Conservation (phyloP, 371 early-diverging fungal species). For the Haplosporangium sp. region DNA sequence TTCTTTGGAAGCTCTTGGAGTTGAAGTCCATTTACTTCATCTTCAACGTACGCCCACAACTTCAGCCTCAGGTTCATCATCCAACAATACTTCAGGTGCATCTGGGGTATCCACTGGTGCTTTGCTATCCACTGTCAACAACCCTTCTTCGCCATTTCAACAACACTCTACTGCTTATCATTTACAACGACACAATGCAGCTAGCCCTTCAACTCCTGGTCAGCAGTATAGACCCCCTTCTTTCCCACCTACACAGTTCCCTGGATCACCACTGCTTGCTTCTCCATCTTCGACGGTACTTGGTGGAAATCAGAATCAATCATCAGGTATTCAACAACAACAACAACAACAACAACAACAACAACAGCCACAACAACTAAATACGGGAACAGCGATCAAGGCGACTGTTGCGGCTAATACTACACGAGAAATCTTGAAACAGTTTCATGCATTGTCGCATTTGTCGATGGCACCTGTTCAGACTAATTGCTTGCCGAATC, state of each 20-base stretch:
- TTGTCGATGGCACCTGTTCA: constrained; percentile 64
- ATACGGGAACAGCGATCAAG: constrained; percentile 9
- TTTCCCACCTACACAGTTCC: constrained; percentile 7
- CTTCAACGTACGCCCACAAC: constrained; percentile 23
- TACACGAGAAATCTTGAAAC: constrained; percentile 68
- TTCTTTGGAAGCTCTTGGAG: constrained; percentile 57
- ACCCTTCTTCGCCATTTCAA: constrained; percentile 7
- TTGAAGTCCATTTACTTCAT: constrained; percentile 60
- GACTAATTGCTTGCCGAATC: constrained; percentile 66
- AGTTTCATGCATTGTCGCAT: constrained; percentile 67
- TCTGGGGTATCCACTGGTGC: background rate
- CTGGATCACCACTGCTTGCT: constrained; percentile 18
- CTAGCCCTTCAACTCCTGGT: constrained; percentile 11
- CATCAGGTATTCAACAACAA: background rate
- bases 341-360: constrained; percentile 5
- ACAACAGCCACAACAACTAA: constrained; percentile 6
- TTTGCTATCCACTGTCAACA: background rate
- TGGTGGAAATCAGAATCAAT: constrained; percentile 1
- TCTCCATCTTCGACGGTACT: constrained; percentile 14
- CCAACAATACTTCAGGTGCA: background rate
- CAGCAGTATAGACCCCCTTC: constrained; percentile 14
- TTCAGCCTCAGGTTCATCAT: background rate
- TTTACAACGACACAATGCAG: constrained; percentile 17
- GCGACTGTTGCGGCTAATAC: constrained; percentile 35
- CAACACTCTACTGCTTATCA: constrained; percentile 34